phyloP scores from a whole-genome alignment of 257 asterid species.

The Vinca minor region DNA sequence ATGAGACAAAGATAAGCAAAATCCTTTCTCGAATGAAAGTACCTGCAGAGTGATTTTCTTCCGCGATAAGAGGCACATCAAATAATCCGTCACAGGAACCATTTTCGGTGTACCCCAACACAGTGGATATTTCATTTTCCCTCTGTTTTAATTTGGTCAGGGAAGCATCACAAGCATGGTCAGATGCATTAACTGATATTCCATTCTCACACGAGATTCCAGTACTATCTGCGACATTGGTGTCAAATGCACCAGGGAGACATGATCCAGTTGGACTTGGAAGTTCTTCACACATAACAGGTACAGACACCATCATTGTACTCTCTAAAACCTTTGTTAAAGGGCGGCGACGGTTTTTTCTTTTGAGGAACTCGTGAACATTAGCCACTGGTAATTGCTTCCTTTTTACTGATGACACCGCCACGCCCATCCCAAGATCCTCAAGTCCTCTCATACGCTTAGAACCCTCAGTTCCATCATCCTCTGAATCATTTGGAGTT shows the following conservation, averaged over 20 bases:
- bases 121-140: slow-evolving; percentile 48
- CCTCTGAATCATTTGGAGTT: slow-evolving; percentile 69
- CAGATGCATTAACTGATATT: slow-evolving; percentile 22
- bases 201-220: slow-evolving; percentile 38
- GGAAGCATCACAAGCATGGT: slow-evolving; percentile 33
- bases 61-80: slow-evolving; percentile 51
- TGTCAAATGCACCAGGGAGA: slow-evolving; percentile 32
- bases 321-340: slow-evolving; percentile 58
- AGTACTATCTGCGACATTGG: slow-evolving; percentile 38
- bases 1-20: background rate
- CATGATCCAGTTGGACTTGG: slow-evolving; percentile 38
- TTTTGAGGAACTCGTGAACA: slow-evolving; percentile 54
- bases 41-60: slow-evolving; percentile 49
- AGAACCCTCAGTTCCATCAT: slow-evolving; percentile 54
- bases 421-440: slow-evolving; percentile 51
- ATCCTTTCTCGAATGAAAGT: slow-evolving; percentile 12
- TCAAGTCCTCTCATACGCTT: slow-evolving; percentile 68
- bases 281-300: slow-evolving; percentile 40
- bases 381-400: slow-evolving; percentile 48
- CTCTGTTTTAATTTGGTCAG: slow-evolving; percentile 28
- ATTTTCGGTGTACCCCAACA: slow-evolving; percentile 27
- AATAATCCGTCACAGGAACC: slow-evolving; percentile 35
- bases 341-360: slow-evolving; percentile 51
- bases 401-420: slow-evolving; percentile 42
- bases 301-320: slow-evolving; percentile 45